These are phyloP conservation scores for Tricholoma bakamatsutake DNA, from an alignment of 768 basidiomycete species.

Conservation along the genomic window DNA sequence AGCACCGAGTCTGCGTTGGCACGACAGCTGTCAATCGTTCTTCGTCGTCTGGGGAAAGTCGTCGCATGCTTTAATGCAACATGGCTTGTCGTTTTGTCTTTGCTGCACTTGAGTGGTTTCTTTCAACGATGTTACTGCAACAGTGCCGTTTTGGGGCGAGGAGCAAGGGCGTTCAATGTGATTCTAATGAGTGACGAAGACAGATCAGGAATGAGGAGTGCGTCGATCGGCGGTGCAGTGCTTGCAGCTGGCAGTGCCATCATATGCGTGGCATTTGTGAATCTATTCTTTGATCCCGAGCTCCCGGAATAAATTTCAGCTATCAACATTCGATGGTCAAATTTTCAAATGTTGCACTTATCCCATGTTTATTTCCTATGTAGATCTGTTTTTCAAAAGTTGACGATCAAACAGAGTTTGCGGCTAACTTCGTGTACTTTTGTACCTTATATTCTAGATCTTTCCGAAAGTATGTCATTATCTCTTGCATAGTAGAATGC, in stretches of 20 bases:
- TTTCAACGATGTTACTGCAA: conserved; percentile 32
- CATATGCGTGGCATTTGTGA: conserved; percentile 24
- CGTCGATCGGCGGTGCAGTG: conserved; percentile 32
- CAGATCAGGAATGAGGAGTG: conserved; percentile 17
- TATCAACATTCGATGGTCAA: background rate
- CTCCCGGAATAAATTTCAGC: background rate
- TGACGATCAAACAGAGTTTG: too few species aligned
- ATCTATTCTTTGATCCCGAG: conserved; percentile 19
- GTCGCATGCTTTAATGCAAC: conserved; percentile 26
- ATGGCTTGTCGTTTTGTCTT: conserved; percentile 22
- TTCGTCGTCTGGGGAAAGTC: conserved; percentile 26
- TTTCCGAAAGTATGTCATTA: too few species aligned
- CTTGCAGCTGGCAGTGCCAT: conserved; percentile 20
- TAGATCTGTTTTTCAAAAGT: too few species aligned
- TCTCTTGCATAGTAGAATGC: too few species aligned
- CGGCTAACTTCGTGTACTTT: too few species aligned
- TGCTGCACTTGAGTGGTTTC: conserved; percentile 28
- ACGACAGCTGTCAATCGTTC: background rate
- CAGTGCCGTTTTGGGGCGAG: conserved; percentile 23
- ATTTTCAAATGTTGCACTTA: too few species aligned
- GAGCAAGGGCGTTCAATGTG: conserved; percentile 23
- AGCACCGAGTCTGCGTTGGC: background rate
- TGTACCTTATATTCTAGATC: too few species aligned
- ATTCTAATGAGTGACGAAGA: conserved; percentile 17
- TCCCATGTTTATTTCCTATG: too few species aligned